phyloP scores from a whole-genome alignment of 2,329 filamentous ascomycete genomes.

The Metarhizium brunneum region DNA sequence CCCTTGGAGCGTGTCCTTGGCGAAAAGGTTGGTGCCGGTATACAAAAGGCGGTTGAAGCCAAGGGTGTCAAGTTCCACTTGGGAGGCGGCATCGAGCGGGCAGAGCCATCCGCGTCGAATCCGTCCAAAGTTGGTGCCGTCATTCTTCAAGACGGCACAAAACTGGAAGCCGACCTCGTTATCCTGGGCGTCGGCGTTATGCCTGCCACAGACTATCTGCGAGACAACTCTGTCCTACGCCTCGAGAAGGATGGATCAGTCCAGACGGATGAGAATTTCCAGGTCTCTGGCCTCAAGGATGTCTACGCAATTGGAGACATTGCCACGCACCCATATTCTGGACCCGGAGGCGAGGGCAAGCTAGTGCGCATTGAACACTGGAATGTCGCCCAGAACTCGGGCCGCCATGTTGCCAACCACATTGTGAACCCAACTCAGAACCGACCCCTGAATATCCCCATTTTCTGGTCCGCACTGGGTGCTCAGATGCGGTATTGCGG shows the following conservation, averaged over 20 bases:
- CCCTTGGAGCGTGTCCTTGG: conserved; percentile 86
- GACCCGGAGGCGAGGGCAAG: conserved; percentile 69
- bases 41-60: conserved; percentile 71
- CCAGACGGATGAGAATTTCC: conserved; percentile 69
- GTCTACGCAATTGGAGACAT: conserved; percentile 95
- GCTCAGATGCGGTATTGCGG: conserved; percentile 89
- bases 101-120: conserved; percentile 59
- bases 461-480: conserved; percentile 95
- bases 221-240: conserved; percentile 57
- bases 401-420: conserved; percentile 66
- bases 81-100: conserved; percentile 72
- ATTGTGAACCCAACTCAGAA: conserved; percentile 56
- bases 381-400: conserved; percentile 94
- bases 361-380: conserved; percentile 89
- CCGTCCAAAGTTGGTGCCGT: conserved; percentile 69
- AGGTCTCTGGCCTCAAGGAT: conserved; percentile 64
- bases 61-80: conserved; percentile 86
- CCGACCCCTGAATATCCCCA: conserved; percentile 71
- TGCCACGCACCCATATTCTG: conserved; percentile 87
- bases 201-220: conserved; percentile 76
- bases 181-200: conserved; percentile 84
- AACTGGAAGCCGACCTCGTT: conserved; percentile 77
- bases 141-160: conserved; percentile 75
- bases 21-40: conserved; percentile 66
- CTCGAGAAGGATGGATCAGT: conserved; percentile 83